Percentiles rank a stretch among this genome's conserved stretches.
Conservation (phyloP, 2,329 filamentous ascomycete species). For the Arachnomyces sp. region DNA sequence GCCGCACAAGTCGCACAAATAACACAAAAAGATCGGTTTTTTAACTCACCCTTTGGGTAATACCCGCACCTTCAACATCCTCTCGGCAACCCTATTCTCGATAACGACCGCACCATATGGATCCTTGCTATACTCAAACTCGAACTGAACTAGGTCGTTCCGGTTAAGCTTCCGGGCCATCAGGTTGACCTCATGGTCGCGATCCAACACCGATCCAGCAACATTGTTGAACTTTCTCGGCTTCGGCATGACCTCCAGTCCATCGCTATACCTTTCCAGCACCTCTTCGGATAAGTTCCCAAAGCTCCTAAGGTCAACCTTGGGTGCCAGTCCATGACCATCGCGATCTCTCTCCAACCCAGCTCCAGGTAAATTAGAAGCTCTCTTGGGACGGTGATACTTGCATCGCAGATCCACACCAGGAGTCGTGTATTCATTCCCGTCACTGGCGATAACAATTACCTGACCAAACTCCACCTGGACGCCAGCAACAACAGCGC, state of each 20-base stretch:
- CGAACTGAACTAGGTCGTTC: constrained; percentile 75
- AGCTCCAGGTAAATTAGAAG: constrained; percentile 34
- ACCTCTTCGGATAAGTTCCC: no score
- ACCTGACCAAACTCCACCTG: constrained; percentile 82
- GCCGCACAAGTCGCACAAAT: no score
- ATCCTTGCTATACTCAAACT: constrained; percentile 77
- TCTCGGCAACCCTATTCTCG: constrained; percentile 71
- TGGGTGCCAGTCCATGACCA: no score
- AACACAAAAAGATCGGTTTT: no score
- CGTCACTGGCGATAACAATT: constrained; percentile 81
- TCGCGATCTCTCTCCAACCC: constrained; percentile 60
- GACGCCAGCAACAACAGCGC: constrained; percentile 83
- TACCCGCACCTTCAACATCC: constrained; percentile 70
- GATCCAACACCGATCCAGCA: no score
- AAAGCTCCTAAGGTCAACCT: no score
- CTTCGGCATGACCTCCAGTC: no score
- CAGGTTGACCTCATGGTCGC: no score
- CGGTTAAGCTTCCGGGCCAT: no score
- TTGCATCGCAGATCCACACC: constrained; percentile 91
- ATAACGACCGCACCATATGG: constrained; percentile 86
- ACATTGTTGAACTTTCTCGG: no score
- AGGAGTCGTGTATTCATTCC: constrained; percentile 84
- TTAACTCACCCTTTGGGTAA: constrained; percentile 70
- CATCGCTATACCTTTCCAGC: no score
- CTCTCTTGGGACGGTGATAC: constrained; percentile 83